Percentiles rank a stretch among this genome's conserved stretches.
Conservation (phyloP, 805 yeast species). For the Schizosaccharomyces octosporus region DNA sequence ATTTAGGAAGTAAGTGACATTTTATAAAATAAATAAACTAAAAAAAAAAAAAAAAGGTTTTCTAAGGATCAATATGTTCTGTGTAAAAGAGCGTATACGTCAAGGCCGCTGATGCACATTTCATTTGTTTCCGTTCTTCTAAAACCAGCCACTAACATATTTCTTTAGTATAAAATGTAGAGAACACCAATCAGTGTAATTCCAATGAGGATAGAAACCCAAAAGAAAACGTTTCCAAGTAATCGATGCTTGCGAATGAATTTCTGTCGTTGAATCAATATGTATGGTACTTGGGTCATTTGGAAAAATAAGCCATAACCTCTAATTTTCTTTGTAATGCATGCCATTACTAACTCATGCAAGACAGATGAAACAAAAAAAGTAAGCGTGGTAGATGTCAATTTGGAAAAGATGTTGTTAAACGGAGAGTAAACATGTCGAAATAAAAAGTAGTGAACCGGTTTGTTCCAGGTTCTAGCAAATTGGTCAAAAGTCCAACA, state of each 20-base stretch:
- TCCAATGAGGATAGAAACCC: constrained; percentile 2
- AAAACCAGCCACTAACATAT: not conserved
- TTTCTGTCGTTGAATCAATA: not conserved
- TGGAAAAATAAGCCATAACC: constrained; percentile 1
- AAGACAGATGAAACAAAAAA: constrained; percentile 3
- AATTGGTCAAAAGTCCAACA: constrained; percentile 1
- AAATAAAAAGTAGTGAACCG: constrained; percentile 3
- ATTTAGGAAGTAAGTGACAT: too few species aligned
- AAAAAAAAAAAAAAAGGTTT: too few species aligned
- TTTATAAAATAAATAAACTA: too few species aligned
- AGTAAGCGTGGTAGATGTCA: constrained; percentile 1
- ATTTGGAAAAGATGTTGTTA: not conserved
- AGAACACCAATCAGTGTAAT: not conserved
- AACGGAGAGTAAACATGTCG: constrained; percentile 4
- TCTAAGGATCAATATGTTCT: too few species aligned
- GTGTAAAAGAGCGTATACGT: too few species aligned
- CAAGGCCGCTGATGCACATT: too few species aligned
- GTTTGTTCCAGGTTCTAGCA: constrained; percentile 4
- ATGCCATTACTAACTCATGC: constrained; percentile 3
- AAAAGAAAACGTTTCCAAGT: constrained; percentile 3
- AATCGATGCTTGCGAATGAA: not conserved
- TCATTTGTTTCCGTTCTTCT: not conserved
- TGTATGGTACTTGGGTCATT: constrained; percentile 3
- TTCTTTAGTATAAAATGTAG: not conserved
- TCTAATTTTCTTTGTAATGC: constrained; percentile 1